Conservation (phyloP, 1,284 basidiomycete species). For the Malassezia restricta region DNA sequence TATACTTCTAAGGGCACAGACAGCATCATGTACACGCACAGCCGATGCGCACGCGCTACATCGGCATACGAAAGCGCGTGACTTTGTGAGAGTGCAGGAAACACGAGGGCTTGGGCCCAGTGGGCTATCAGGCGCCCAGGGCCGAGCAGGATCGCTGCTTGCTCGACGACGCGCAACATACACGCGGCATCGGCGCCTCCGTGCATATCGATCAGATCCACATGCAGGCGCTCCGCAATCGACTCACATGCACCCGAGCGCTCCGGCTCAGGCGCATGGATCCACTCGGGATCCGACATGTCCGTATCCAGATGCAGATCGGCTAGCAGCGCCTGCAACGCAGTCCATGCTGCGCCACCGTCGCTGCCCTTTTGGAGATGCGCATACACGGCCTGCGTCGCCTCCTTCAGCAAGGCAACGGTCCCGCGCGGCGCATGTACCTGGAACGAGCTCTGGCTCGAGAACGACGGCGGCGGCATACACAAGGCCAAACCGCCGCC, state of each 20-base stretch:
- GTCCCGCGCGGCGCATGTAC: conserved; percentile 7
- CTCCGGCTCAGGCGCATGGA: background rate
- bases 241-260: background rate
- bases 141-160: conserved; percentile 22
- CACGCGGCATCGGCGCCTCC: background rate
- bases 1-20: conserved; percentile 25
- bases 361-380: background rate
- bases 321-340: conserved; percentile 4
- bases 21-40: conserved; percentile 30
- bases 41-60: conserved; percentile 23
- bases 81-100: conserved; percentile 29
- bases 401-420: conserved; percentile 2
- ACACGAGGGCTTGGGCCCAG: conserved; percentile 39
- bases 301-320: conserved; percentile 4
- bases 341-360: background rate
- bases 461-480: conserved; percentile 16
- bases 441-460: background rate
- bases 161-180: conserved; percentile 16
- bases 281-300: background rate
- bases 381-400: background rate
- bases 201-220: conserved; percentile 2
- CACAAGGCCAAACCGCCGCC: background rate
- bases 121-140: conserved; percentile 23
- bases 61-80: conserved; percentile 18
- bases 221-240: conserved; percentile 4